A percentile compares a stretch with the other conserved stretches of the same genome.
These are phyloP conservation scores for Scutellaria minor DNA, from an alignment of 257 asterid genomes.

Conservation along the genomic window DNA sequence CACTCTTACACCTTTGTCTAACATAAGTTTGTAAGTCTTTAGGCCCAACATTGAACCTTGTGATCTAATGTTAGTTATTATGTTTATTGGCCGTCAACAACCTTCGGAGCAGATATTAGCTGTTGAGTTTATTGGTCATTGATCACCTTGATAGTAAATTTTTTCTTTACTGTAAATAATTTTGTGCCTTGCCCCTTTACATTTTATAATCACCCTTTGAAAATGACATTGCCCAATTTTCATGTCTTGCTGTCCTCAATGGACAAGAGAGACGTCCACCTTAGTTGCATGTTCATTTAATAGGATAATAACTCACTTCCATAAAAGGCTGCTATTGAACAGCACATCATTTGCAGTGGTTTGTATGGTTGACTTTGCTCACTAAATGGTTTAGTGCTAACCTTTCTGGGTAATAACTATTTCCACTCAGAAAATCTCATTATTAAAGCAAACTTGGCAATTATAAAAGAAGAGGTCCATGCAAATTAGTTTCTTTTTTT, in stretches of 20 bases:
- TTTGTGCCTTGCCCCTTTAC: background rate
- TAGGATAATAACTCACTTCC: too few relatives aligned
- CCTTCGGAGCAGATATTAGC: background rate
- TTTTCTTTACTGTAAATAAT: background rate
- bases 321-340: too few relatives aligned
- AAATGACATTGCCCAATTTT: background rate
- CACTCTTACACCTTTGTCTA: too few relatives aligned
- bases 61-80: background rate
- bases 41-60: background rate
- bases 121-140: background rate
- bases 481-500: background rate
- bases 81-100: background rate
- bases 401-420: conserved; percentile 17
- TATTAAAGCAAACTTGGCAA: conserved; percentile 8
- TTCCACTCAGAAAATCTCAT: background rate
- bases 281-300: too few relatives aligned
- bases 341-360: background rate
- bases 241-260: background rate
- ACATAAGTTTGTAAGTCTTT: too few relatives aligned
- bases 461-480: background rate
- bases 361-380: background rate
- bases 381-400: conserved; percentile 5
- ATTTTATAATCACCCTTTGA: background rate
- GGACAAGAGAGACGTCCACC: too few relatives aligned
- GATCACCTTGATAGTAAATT: background rate